Evolutionary conservation across 2,329 filamentous ascomycete species (phyloP), one percentile per base, ranked within the genome.

Genomic region (Xylariomycetidae sp.): DNA sequence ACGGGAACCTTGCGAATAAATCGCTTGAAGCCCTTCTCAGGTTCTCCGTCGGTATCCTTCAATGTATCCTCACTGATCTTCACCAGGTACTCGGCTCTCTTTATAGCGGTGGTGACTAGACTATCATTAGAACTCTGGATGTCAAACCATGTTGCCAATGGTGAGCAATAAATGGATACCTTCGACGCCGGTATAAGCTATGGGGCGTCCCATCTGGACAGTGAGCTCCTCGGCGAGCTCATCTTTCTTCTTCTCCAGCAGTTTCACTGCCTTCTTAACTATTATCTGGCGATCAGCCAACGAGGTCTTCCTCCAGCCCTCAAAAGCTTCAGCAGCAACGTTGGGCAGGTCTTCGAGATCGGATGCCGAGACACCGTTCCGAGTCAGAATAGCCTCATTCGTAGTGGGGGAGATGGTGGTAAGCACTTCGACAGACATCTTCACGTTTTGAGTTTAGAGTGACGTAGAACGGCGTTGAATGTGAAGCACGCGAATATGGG

Each of bases 151-250:
- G 8, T 23, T 8, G n/a, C n/a, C 8, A 23, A 8, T n/a, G n/a
- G 20, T 8, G n/a, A 23, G 20, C 8, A 8, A 23, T 23, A 8
- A 23, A 8, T 38, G n/a, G n/a, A n/a, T 42, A 56, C 53, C 48
- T 66, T 97, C 90, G 48, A 80, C 88, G 29, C 74, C 80, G 0
- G 86, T 85, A 59, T 90, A 96, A 23, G 84, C 76, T 51, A 96
- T 95, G 20, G 90, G 90, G 14, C 90, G 76, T 26, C 90, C 90
- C 89, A 97, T 97, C 67, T 97, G 89, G 57, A 87, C 82, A 0
- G 89, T 96, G 39, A 97, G 67, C 59, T 96, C 89, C 47, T 78
- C 74, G 5, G 84, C 88, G 20, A 97, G 70, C 42, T 80, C 84
- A 78, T 92, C 83, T 59, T 88, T 76, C 57, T 79, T 81, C 31